Evolutionary conservation across 805 yeast species (phyloP).

Genomic region (Cyberlindnera xishuangbannaensis): DNA sequence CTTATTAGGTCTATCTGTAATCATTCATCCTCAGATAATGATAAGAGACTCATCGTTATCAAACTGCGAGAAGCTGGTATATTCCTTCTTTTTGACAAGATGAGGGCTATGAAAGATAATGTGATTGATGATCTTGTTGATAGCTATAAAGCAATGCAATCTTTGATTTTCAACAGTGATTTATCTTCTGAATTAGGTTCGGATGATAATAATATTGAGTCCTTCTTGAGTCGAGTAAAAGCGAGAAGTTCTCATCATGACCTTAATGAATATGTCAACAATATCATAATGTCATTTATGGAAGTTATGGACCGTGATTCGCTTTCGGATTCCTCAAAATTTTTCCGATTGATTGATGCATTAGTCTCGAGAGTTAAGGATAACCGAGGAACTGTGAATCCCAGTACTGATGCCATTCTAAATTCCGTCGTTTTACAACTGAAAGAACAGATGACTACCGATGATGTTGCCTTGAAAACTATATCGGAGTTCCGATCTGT

Average conservation of each 20-base stretch:
- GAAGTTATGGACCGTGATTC: slow-evolving; percentile 43
- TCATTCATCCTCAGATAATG: slow-evolving; percentile 22
- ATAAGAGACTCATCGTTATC: slow-evolving; percentile 20
- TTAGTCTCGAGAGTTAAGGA: slow-evolving; percentile 30
- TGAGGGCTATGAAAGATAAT: slow-evolving; percentile 37
- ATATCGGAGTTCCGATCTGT: slow-evolving; percentile 42
- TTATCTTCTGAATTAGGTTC: slow-evolving; percentile 24
- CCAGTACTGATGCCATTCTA: slow-evolving; percentile 42
- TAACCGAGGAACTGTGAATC: slow-evolving; percentile 33
- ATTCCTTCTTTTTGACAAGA: slow-evolving; percentile 27
- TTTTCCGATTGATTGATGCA: slow-evolving; percentile 49
- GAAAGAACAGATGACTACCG: slow-evolving; percentile 60
- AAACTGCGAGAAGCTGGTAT: slow-evolving; percentile 36
- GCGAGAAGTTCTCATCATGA: slow-evolving; percentile 41
- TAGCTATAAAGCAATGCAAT: slow-evolving; percentile 17
- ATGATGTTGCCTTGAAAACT: slow-evolving; percentile 69
- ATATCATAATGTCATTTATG: slow-evolving; percentile 49
- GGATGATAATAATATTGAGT: slow-evolving; percentile 11
- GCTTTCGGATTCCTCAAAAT: slow-evolving; percentile 37
- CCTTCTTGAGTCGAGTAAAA: slow-evolving; percentile 11
- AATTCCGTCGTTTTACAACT: slow-evolving; percentile 63
- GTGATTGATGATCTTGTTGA: slow-evolving; percentile 23
- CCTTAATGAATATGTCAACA: slow-evolving; percentile 57
- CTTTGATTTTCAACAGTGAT: slow-evolving; percentile 10
- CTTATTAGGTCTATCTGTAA: slow-evolving; percentile 22